Base-by-base conservation (phyloP, 2,329 filamentous ascomycete genomes). In the Dothideomycetes sp. region DNA sequence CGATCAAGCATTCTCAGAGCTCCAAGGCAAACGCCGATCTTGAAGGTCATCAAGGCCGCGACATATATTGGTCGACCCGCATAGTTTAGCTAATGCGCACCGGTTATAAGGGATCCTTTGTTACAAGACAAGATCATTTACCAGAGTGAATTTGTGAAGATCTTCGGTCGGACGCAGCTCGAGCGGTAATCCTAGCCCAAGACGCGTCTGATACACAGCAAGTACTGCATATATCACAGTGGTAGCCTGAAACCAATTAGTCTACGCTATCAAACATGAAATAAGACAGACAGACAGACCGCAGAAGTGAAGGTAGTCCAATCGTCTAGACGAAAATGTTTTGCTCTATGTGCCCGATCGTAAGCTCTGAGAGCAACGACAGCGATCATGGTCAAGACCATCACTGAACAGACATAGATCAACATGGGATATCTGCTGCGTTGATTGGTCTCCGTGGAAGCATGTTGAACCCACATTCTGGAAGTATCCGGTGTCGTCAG, bases 181-280 rank as follows among this genome's bases (percentile, higher is more conserved):
- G 19, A 36, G 19, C 8, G 34, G 19, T 36, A 36, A 36, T 36
- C 34, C 34, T 16, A 36, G 34, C 34, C 34, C 19, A 36, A 36
- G 34, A 24, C 34, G 34, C 12, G 34, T 36, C 34, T 36, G 19
- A 15, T 24, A 15, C 16, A 36, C 12, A 36, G 34, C 34, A 24
- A 24, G 11, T 27, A 16, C 19, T 36, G 34, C n/a, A 16, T 36
- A 36, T 4, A 27, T 16, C 12, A 36, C 19, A 36, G 34, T 27
- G 8, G 8, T 4, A 36, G 19, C 19, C 34, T 36, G 32, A 5
- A 14, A 36, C 3, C 8, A 29, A 15, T 29, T 10, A 36, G 34
- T 17, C n/a, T 12, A 36, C 9, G n/a, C 4, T 29, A 36, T 16
- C 2, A 29, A 17, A 2, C 33, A 35, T 35, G 11, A n/a, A 22